Base-by-base conservation (phyloP, 2,329 filamentous ascomycete genomes). In the Aureobasidium uvarum region DNA sequence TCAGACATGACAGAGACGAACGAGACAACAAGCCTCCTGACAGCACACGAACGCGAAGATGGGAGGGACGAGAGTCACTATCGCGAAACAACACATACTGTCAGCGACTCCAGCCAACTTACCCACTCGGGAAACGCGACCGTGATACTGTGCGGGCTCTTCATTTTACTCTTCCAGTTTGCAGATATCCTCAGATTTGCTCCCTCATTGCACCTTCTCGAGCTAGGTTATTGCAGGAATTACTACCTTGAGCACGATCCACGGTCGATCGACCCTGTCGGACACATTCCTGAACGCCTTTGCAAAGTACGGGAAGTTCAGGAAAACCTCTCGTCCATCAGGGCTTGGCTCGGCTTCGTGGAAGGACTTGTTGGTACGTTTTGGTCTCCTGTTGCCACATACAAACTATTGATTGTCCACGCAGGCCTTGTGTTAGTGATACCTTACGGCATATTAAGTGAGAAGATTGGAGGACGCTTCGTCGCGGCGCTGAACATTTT, bases 401-500 rank as follows among this genome's bases (percentile, higher is more conserved):
- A 23, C n/a, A 11, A 1, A 6, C 43, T 20, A 45, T 23, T 45
- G 8, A 45, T 45, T 23, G 18, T 45, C 43, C n/a, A 25, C 5
- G 28, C 46, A 63, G 60, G 60, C 4, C 36, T 63, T 33, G 33
- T 63, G 23, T 33, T 63, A 3, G 60, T 54, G 14, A 46, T 63
- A 6, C 60, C 60, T 2, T 63, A 63, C 48, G 60, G 45, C 5
- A 50, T 50, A 5, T 36, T 63, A 18, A 45, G 43, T 28, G 45
- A 63, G 38, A n/a, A 20, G 8, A 63, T 38, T n/a, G 60, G 60
- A 25, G 60, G 43, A n/a, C 43, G 46, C 10, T 39, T 63, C 11
- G 60, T 63, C 31, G 45, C 48, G 8, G 48, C 33, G 8, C n/a
- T 63, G 20, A 63, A 54, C 20, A 31, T 63, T n/a, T 16, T 51